Conservation (phyloP, 176 grass and related monocot species). For the Oryza punctata region DNA sequence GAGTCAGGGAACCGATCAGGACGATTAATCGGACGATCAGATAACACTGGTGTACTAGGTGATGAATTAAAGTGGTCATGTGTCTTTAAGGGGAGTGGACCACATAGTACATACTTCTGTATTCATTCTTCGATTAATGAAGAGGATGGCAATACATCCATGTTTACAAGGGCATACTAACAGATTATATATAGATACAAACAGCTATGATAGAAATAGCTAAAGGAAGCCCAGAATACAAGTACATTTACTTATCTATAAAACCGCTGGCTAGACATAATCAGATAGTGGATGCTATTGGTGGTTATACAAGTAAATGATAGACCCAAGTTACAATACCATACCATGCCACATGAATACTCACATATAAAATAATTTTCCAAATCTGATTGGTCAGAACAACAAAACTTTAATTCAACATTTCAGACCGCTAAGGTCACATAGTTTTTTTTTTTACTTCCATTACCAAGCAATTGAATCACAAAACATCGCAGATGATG, state of each 20-base stretch:
- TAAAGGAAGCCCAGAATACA: not conserved
- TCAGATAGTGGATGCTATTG: not conserved
- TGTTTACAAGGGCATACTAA: not conserved
- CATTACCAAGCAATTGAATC: not conserved
- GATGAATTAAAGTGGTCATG: not conserved
- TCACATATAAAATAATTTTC: not conserved
- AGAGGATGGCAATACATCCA: not conserved
- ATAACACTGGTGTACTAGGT: not conserved
- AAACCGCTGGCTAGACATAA: not conserved
- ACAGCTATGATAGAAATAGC: not conserved
- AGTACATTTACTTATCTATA: not conserved
- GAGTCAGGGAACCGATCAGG: too few relatives aligned
- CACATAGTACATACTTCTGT: not conserved
- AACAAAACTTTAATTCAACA: not conserved
- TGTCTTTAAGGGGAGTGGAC: not conserved
- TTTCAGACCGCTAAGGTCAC: constrained; percentile 3
- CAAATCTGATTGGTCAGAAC: not conserved
- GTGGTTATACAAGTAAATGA: not conserved
- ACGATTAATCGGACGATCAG: too few relatives aligned
- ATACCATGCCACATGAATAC: not conserved
- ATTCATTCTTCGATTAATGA: not conserved
- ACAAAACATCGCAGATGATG: not conserved
- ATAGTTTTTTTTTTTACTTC: not conserved
- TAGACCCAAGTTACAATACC: not conserved
- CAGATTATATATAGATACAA: not conserved